phyloP scores from a whole-genome alignment of 2,329 filamentous ascomycete species.

The Diaporthe sp. region DNA sequence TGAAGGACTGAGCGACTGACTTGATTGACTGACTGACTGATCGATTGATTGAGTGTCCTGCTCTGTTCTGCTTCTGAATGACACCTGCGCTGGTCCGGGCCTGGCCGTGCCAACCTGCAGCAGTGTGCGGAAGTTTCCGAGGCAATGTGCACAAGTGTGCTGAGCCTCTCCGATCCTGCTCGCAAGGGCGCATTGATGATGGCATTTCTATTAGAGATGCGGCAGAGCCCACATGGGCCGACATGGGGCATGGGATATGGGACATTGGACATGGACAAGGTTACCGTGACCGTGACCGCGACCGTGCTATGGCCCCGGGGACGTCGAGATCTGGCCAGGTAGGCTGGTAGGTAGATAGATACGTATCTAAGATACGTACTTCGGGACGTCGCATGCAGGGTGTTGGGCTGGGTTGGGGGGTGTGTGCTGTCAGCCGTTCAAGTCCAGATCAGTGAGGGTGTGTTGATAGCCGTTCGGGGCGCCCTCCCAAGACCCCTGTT shows the following conservation, averaged over 20 bases:
- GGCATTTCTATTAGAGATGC: conserved; percentile 26
- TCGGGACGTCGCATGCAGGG: conserved; percentile 3
- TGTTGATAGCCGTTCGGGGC: neutral
- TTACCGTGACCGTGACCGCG: neutral
- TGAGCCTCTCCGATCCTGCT: conserved; percentile 3
- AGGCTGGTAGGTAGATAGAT: neutral
- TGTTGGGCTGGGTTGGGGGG: too few relatives aligned
- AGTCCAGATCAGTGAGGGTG: neutral
- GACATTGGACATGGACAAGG: conserved; percentile 1
- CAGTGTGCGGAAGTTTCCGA: conserved; percentile 12
- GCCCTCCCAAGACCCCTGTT: neutral
- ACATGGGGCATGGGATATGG: too few relatives aligned
- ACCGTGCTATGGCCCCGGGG: too few relatives aligned
- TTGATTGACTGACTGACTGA: too few relatives aligned
- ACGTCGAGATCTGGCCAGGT: neutral
- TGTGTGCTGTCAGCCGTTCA: conserved; percentile 19
- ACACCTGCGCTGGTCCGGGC: neutral
- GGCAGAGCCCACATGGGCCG: conserved; percentile 29
- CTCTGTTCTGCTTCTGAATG: neutral
- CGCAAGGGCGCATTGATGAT: conserved; percentile 17
- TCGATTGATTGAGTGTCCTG: too few relatives aligned
- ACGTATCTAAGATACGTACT: too few relatives aligned
- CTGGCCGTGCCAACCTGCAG: conserved; percentile 1
- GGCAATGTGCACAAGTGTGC: neutral
- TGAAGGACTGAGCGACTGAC: neutral